Evolutionary conservation across 2,329 filamentous ascomycete species (phyloP), one percentile per base, ranked within the genome.

Genomic region (Thielaviopsis punctulata): DNA sequence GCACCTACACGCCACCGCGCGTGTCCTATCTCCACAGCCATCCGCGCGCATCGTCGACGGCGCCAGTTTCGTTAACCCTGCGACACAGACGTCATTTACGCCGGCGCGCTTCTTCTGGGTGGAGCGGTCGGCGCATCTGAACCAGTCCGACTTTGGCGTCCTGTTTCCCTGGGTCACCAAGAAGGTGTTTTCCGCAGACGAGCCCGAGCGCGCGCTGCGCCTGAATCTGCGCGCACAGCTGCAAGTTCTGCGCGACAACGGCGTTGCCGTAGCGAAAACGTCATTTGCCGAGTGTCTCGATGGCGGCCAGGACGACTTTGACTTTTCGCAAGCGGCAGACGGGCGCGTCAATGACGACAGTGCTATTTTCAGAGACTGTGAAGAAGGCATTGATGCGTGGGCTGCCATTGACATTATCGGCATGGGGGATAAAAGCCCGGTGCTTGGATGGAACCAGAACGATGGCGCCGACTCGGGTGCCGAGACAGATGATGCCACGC

Each of bases 81-180:
- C 27, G 3, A 52, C 54, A 15, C 18, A 33, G 5, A 36, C 41
- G 24, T 64, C 61, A 52, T 63, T 75, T 13, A 59, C 66, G 0
- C 69, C 72, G 52, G 80, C 86, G 4, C 75, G 81, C 58, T 77
- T 90, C 60, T 93, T 85, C 67, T 90, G 86, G 63, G 80, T 86
- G 2, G 63, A 72, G 13, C 70, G 75, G 45, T 84, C 81, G n/a
- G 85, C 86, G 0, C 87, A 94, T 62, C 73, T 93, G 23, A 86
- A 76, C 54, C 87, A 93, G 65, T 84, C 79, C 19, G 87, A 94
- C 61, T 93, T 92, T 59, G 87, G 84, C 33, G 68, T 92, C 22
- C 66, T 94, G 21, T 93, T 93, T 61, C 86, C 86, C 0, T 84
- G 80, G 73, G 59, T 81, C 46, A 79, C 75, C 8, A 74, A 71